phyloP scores from a whole-genome alignment of 2,329 filamentous ascomycete species.

The Setomelanomma holmii region DNA sequence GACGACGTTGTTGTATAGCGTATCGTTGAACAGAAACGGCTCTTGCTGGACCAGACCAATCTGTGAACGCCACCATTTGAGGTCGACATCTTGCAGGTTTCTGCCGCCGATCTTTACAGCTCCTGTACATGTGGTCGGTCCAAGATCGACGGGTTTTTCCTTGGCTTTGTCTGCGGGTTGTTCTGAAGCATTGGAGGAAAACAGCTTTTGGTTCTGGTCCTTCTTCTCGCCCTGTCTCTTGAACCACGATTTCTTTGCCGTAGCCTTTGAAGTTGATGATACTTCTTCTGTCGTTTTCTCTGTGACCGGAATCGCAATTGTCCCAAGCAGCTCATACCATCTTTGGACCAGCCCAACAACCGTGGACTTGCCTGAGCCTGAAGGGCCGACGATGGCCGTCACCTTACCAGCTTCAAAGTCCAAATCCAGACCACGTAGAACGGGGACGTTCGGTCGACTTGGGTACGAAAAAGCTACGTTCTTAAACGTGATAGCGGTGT shows the following conservation, averaged over 20 bases:
- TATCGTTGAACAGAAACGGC: constrained; percentile 51
- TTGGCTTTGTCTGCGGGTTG: constrained; percentile 10
- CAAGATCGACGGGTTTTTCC: constrained; percentile 23
- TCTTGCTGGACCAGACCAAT: constrained; percentile 54
- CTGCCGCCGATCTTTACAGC: constrained; percentile 35
- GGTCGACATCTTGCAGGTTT: constrained; percentile 40
- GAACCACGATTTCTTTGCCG: constrained; percentile 7
- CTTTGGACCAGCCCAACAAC: constrained; percentile 74
- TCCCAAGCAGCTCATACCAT: constrained; percentile 68
- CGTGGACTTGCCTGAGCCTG: constrained; percentile 77
- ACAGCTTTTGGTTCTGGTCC: constrained; percentile 4
- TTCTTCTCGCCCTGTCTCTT: not conserved
- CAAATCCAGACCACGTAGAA: constrained; percentile 67
- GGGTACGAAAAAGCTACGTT: constrained; percentile 49
- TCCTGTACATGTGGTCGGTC: constrained; percentile 44
- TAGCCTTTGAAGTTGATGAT: constrained; percentile 12
- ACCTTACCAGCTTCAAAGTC: constrained; percentile 69
- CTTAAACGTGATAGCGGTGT: constrained; percentile 44
- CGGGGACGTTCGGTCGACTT: constrained; percentile 65
- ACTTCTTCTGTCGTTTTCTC: constrained; percentile 13
- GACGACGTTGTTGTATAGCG: constrained; percentile 49
- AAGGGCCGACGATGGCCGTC: constrained; percentile 76
- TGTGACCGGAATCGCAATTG: constrained; percentile 17
- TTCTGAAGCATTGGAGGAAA: not conserved
- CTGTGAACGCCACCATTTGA: constrained; percentile 56